Evolutionary conservation across 257 asterid species (phyloP).

Genomic region (Avicennia marina): DNA sequence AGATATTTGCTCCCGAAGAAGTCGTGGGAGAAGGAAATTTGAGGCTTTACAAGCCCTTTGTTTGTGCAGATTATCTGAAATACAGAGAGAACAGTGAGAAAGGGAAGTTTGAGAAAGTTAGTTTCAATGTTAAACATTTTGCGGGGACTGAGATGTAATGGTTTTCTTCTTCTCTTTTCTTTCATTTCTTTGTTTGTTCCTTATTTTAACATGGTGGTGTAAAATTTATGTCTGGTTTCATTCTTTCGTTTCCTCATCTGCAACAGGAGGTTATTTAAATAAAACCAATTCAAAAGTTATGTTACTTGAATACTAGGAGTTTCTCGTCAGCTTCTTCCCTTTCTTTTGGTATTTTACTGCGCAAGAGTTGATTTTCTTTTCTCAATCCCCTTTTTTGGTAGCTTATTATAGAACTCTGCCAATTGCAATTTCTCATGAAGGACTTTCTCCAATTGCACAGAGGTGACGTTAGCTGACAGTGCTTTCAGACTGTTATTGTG

Average conservation of each 20-base stretch:
- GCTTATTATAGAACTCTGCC: no score
- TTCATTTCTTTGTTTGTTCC: not conserved
- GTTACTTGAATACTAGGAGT: no score
- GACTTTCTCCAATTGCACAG: no score
- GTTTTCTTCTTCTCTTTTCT: not conserved
- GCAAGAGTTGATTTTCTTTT: not conserved
- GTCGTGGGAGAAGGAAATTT: conserved; percentile 37
- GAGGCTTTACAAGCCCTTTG: conserved; percentile 53
- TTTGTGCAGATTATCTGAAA: conserved; percentile 46
- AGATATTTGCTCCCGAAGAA: conserved; percentile 43
- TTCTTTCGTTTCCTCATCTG: conserved; percentile 15
- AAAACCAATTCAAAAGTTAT: no score
- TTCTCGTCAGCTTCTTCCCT: not conserved
- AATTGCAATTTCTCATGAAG: no score
- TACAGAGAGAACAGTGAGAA: conserved; percentile 49
- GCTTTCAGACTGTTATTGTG: no score
- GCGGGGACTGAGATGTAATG: conserved; percentile 40
- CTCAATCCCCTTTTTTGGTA: no score
- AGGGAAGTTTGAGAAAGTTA: conserved; percentile 62
- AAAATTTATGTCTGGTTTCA: not conserved
- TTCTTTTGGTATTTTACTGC: not conserved
- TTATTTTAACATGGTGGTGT: not conserved
- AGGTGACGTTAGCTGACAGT: no score
- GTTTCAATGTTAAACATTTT: conserved; percentile 51
- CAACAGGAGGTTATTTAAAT: no score